Percentiles rank a stretch among this genome's conserved stretches.
Evolutionary conservation across 768 basidiomycete genomes (phyloP).

Genomic region (Macrolepiota fuliginosa): DNA sequence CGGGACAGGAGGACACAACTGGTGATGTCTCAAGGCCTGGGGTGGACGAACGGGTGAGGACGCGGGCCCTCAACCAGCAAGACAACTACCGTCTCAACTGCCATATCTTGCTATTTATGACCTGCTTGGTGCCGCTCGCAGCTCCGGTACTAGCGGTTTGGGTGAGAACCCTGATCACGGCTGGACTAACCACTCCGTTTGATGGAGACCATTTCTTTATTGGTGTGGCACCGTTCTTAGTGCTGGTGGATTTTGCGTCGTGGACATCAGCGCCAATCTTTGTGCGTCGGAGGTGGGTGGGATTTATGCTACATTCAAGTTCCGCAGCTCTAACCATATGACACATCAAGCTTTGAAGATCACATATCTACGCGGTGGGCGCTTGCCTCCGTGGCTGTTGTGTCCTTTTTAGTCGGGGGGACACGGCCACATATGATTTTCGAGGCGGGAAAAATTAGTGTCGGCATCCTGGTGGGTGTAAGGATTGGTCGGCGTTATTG

Average conservation of each 20-base stretch:
- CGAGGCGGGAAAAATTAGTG: constrained; percentile 50
- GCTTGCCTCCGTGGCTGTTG: constrained; percentile 44
- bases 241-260: constrained; percentile 60
- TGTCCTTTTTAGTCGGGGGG: constrained; percentile 69
- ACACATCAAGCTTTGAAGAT: constrained; percentile 34
- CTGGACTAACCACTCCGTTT: constrained; percentile 77
- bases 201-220: constrained; percentile 76
- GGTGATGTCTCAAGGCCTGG: constrained; percentile 10
- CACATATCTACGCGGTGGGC: constrained; percentile 49
- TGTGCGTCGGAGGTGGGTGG: constrained; percentile 38
- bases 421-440: constrained; percentile 64
- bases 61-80: constrained; percentile 13
- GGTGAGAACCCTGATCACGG: constrained; percentile 81
- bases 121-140: constrained; percentile 74
- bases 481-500: constrained; percentile 51
- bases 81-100: constrained; percentile 48
- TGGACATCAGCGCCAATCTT: constrained; percentile 44
- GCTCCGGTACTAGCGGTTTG: constrained; percentile 84
- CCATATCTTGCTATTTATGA: constrained; percentile 73
- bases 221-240: constrained; percentile 60
- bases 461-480: constrained; percentile 42
- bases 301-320: not conserved
- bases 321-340: constrained; percentile 9
- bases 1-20: constrained; percentile 4
- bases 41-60: constrained; percentile 9